Base-by-base conservation (phyloP, 2,329 filamentous ascomycete genomes). In the Erysiphe pulchra region DNA sequence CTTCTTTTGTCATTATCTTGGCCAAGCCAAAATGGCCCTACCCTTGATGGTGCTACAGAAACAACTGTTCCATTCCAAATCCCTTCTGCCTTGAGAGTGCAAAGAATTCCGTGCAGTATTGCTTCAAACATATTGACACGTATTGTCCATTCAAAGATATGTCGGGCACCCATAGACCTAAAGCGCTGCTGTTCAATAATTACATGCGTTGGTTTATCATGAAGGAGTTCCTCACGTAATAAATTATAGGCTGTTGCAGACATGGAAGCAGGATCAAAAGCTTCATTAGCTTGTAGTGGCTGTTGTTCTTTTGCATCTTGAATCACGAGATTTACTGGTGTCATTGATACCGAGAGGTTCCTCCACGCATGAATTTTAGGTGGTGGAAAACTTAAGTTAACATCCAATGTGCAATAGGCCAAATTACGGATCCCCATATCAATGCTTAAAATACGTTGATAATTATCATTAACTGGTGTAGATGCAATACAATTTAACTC, bases 351-450 rank as follows among this genome's bases (percentile, higher is more conserved):
- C 6, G 37, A 16, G n/a, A 24, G 18, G 8, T 18, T 14, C 37
- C 60, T 59, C 65, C 65, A 68, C 1, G 62, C 60, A 16, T 55
- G 59, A 4, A 65, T 48, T 9, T 42, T 46, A 2, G 52, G 50
- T 5, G 17, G 18, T 20, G 13, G 20, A 8, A 17, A 18, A 30
- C 8, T 9, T 8, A 20, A 14, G 8, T n/a, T 20, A 16, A 44
- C n/a, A 18, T 55, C 52, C 8, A 81, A 59, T 49, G 82, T 66
- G 51, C 79, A 80, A 57, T 75, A 83, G 1, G 81, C 82, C 4
- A 92, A 64, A 57, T 92, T 92, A 39, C 73, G 74, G 51, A 92
- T 80, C 4, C 83, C 83, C 73, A 90, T 79, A 58, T 92, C 83
- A 50, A 92, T 78, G 56, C 80, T 86, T 32, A 90, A 59, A 20